Conservation (phyloP, 441 rosid genomes). For the Brassica balearica region DNA sequence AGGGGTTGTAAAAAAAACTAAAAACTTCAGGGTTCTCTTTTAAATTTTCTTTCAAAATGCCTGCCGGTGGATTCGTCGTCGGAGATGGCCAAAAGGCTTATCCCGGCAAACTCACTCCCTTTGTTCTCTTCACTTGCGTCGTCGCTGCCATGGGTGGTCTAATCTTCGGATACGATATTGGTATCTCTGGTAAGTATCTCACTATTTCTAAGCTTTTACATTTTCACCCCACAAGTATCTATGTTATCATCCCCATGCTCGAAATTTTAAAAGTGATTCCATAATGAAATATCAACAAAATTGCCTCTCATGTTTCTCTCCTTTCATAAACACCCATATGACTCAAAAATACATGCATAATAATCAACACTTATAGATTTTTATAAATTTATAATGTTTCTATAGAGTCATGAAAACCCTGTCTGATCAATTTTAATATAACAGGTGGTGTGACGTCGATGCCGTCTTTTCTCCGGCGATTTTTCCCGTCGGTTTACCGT, state of each 20-base stretch:
- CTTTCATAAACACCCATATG: neutral
- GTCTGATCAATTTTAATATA: neutral
- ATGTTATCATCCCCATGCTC: neutral
- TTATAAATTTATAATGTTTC: neutral
- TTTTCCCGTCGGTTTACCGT: conserved; percentile 70
- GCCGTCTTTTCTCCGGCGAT: conserved; percentile 70
- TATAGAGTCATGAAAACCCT: conserved; percentile 9
- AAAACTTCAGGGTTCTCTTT: conserved; percentile 6
- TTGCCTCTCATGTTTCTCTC: neutral
- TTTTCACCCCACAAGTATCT: neutral
- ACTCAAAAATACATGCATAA: neutral
- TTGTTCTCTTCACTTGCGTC: conserved; percentile 74
- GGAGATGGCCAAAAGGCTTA: conserved; percentile 57
- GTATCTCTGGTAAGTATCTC: conserved; percentile 75
- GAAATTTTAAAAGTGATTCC: neutral
- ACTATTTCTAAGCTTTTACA: conserved; percentile 4
- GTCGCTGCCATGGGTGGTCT: conserved; percentile 98
- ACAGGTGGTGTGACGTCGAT: conserved; percentile 93
- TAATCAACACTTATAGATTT: neutral
- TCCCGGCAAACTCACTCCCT: conserved; percentile 85
- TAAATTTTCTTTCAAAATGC: conserved; percentile 47
- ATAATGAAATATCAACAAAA: neutral
- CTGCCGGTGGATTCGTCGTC: conserved; percentile 64
- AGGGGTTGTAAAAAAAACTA: neutral
- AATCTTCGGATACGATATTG: conserved; percentile 94